Base-by-base conservation (phyloP, 2,329 filamentous ascomycete species). In the Pyrenochaeta sp. region DNA sequence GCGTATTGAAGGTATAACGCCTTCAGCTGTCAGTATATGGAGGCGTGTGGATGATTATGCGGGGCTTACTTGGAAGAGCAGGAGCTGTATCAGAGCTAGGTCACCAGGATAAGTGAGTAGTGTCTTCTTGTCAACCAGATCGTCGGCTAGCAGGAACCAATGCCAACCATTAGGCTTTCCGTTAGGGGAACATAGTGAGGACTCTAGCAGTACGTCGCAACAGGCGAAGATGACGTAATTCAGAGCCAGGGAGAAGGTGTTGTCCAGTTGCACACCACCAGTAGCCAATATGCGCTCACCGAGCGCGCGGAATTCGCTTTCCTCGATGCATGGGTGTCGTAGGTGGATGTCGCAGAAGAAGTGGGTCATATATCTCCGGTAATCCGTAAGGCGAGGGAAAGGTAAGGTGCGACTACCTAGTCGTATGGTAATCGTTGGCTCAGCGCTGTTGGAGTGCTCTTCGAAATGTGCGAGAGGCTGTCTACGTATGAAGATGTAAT, bases 141-240 rank as follows among this genome's bases (percentile, higher is more conserved):
- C 62, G 34, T 75, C 70, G 5, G 72, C 72, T 7, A 68, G 40
- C 27, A 68, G 65, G 40, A 65, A 67, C 74, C 74, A 76, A 9
- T 65, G 63, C 72, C 72, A 74, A 0, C 74, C 74, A 9, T 61
- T 50, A 25, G 61, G 61, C 25, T 64, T 68, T 15, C 44, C 34
- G n/a, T 37, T 28, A 5, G 53, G 28, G 15, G 49, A 49, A 19
- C 49, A 9, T n/a, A 32, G 45, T 30, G 56, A 42, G 12, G 52
- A 51, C 25, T 66, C 28, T 10, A 54, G 46, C 9, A 66, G 19
- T 27, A 68, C 58, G 12, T 72, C 59, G 32, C 61, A 56, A 30
- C 65, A 68, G 0, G 73, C 71, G 42, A 75, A 74, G 7, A 75
- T 59, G 15, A 68, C 59, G 40, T 76, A 76, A 49, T 72, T 67